Base-by-base conservation (phyloP, 2,329 filamentous ascomycete genomes). In the Trichophyton schoenleinii region DNA sequence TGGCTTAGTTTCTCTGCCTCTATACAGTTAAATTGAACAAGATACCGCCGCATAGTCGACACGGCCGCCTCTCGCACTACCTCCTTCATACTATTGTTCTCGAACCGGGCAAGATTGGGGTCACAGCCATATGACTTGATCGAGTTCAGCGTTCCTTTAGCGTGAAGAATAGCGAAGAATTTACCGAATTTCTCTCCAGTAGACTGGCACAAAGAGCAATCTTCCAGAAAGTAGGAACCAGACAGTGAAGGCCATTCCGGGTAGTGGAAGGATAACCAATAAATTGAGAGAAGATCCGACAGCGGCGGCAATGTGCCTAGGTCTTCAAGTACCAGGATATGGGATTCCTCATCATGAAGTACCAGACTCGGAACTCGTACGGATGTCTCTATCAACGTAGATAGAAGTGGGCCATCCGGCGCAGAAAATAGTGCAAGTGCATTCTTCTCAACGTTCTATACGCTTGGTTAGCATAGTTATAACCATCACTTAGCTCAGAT, bases 311-410 rank as follows among this genome's bases (percentile, higher is more conserved):
- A 36, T 3, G 38, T 58, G 3, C 60, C 57, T 22, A 60, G 15
- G 9, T 62, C 58, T 31, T 63, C 60, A 15, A 62, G 53, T 25
- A 62, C 49, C n/a, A 60, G 48, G n/a, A 61, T 18, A 61, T 61
- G 15, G 38, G 46, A 58, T 25, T 57, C 18, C 49, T 38, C 48
- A 28, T 63, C 58, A 52, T 63, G 52, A 22, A 52, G 49, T 38
- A 63, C 20, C 25, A 52, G 22, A 9, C 22, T 44, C 25, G 61
- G 58, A 20, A 60, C 49, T 2, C 25, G 41, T 15, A 62, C 20
- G 20, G 36, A 42, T 34, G 46, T 31, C 15, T n/a, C 28, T 13
- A 22, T 18, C 18, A 46, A 31, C n/a, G 58, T 52, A 28, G 9
- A 34, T 3, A 25, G 13, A 42, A 59, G 22, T 1, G 55, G 53